phyloP scores from a whole-genome alignment of 2,329 filamentous ascomycete genomes.

The Fusarium succisae region DNA sequence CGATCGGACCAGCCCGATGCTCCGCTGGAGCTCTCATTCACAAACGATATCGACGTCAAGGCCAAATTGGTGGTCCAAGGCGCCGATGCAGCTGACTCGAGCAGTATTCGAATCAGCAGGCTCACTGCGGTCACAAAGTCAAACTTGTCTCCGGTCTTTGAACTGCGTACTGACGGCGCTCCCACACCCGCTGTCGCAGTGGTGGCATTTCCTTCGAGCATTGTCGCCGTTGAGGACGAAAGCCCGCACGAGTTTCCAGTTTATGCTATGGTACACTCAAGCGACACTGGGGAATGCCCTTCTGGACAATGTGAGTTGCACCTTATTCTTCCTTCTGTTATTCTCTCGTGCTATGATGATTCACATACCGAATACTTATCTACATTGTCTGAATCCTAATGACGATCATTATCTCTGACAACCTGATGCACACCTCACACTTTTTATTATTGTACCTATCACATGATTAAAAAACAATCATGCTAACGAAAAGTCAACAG shows the following conservation, averaged over 20 bases:
- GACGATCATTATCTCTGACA: slow-evolving; percentile 90
- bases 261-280: slow-evolving; percentile 79
- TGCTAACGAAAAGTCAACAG: slow-evolving; percentile 47
- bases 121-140: slow-evolving; percentile 76
- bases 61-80: slow-evolving; percentile 63
- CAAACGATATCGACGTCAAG: slow-evolving; percentile 66
- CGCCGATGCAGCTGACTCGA: slow-evolving; percentile 45
- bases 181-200: slow-evolving; percentile 79
- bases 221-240: slow-evolving; percentile 50
- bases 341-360: slow-evolving; percentile 79
- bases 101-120: slow-evolving; percentile 58
- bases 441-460: slow-evolving; percentile 8
- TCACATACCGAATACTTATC: slow-evolving; percentile 92
- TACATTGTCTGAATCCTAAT: slow-evolving; percentile 98
- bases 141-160: slow-evolving; percentile 73
- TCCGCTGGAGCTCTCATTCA: slow-evolving; percentile 59
- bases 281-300: slow-evolving; percentile 93
- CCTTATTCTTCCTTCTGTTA: slow-evolving; percentile 27
- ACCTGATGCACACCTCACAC: slow-evolving; percentile 71
- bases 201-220: slow-evolving; percentile 69
- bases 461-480: slow-evolving; percentile 27
- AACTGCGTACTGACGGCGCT: slow-evolving; percentile 75
- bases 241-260: slow-evolving; percentile 56
- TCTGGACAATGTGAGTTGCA: slow-evolving; percentile 83
- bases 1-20: slow-evolving; percentile 33